Evolutionary conservation across 1,284 basidiomycete species (phyloP), one percentile per base, ranked within the genome.

Genomic region (Tilletia horrida): DNA sequence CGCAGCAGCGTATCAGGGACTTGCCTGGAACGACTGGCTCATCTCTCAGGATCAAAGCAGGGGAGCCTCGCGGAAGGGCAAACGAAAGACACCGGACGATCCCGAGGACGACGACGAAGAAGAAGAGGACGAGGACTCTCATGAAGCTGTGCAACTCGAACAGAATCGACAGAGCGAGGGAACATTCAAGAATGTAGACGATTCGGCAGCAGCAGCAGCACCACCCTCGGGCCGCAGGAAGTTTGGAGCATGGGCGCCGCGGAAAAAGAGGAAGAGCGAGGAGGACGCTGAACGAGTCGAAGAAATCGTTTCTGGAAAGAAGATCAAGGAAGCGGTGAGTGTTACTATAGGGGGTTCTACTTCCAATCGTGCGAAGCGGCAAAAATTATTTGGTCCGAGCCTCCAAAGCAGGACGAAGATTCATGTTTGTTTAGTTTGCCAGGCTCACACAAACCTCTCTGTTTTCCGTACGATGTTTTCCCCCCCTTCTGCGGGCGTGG

Each of bases 201-300:
- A n/a, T 9, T 16, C 11, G 47, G 47, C 18, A 48, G 47, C n/a
- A 18, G 47, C 18, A 23, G 18, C 8, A 23, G 7, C 18, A 7
- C 8, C 50, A 27, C 11, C 27, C 3, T 21, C 13, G 18, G 50
- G 50, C 6, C n/a, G 50, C 2, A 16, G 50, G 4, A 52, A 27
- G 50, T 52, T 52, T 27, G 50, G 50, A 25, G 16, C 50, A 21
- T 52, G 50, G 50, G 50, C 27, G 11, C 23, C 50, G 2, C 23
- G n/a, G n/a, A 52, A 52, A 27, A 21, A 52, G 50, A n/a, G 50
- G n/a, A 52, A 52, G 50, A 25, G 23, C 23, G 50, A 27, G 50
- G 7, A 52, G 13, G 50, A 6, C 8, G 50, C 6, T 13, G 50
- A 52, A 21, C 21, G 27, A 14, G 23, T 7, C 21, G 23, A 25